A percentile compares a stretch with the other conserved stretches of the same genome.
phyloP scores from a whole-genome alignment of 345 rosid genomes.

The Salix viminalis region DNA sequence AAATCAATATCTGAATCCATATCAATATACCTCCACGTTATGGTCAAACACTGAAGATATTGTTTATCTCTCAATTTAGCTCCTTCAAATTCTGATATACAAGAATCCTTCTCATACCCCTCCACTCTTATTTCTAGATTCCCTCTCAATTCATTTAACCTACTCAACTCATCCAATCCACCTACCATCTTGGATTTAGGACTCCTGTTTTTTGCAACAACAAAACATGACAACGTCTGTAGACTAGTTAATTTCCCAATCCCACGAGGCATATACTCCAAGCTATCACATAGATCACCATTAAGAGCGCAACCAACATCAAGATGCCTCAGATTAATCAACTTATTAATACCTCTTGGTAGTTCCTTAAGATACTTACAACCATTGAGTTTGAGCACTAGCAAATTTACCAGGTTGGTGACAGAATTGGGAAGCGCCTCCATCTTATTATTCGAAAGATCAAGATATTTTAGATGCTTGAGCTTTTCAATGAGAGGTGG shows the following conservation, averaged over 20 bases:
- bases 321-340: neutral
- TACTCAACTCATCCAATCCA: neutral
- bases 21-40: neutral
- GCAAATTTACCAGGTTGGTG: too few species aligned
- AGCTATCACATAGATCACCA: neutral
- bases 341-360: too few species aligned
- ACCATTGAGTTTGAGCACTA: too few species aligned
- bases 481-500: slow-evolving; percentile 2
- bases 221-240: neutral
- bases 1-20: neutral
- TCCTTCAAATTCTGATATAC: neutral
- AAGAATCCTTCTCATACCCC: neutral
- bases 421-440: too few species aligned
- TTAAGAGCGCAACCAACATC: neutral
- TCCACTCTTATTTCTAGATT: neutral
- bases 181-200: neutral
- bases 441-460: neutral
- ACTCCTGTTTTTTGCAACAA: neutral
- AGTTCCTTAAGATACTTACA: too few species aligned
- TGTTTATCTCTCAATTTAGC: slow-evolving; percentile 4
- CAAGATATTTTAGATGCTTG: slow-evolving; percentile 15
- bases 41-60: neutral
- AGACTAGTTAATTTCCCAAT: slow-evolving; percentile 7
- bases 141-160: slow-evolving; percentile 6
- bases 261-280: slow-evolving; percentile 7